Evolutionary conservation across 164 flowering plant species (phyloP).

Genomic region (Umbilicus rupestris): DNA sequence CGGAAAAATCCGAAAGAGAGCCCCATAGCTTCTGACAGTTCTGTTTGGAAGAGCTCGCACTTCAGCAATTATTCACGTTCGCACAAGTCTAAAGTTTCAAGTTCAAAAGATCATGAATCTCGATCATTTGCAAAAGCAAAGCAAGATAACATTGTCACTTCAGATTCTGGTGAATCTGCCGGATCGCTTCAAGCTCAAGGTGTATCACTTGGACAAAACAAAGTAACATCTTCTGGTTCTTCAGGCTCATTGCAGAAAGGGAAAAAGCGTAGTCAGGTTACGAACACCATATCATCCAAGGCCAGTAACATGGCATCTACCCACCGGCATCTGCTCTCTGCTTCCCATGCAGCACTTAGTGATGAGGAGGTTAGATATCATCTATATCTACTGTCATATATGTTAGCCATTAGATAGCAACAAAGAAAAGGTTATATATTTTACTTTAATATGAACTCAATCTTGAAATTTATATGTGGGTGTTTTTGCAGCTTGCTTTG

Average conservation of each 20-base stretch:
- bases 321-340: slow-evolving; percentile 38
- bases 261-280: slow-evolving; percentile 42
- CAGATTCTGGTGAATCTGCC: slow-evolving; percentile 34
- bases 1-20: slow-evolving; percentile 34
- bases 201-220: slow-evolving; percentile 33
- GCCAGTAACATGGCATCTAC: slow-evolving; percentile 22
- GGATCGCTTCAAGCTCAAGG: slow-evolving; percentile 26
- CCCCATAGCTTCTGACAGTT: slow-evolving; percentile 26
- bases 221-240: slow-evolving; percentile 26
- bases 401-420: neutral
- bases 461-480: neutral
- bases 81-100: slow-evolving; percentile 33
- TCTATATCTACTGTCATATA: neutral
- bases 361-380: slow-evolving; percentile 73
- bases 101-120: slow-evolving; percentile 39
- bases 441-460: neutral
- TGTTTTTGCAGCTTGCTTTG: slow-evolving; percentile 66
- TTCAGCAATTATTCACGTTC: slow-evolving; percentile 28
- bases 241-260: slow-evolving; percentile 31
- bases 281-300: slow-evolving; percentile 36
- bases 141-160: slow-evolving; percentile 17
- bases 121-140: slow-evolving; percentile 37
- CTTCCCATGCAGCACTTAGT: slow-evolving; percentile 47
- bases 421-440: neutral
- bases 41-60: slow-evolving; percentile 32